A percentile compares a stretch with the other conserved stretches of the same genome.
Conservation (phyloP, 2,329 filamentous ascomycete species). For the Nothophaeocryptopus gaeumannii region DNA sequence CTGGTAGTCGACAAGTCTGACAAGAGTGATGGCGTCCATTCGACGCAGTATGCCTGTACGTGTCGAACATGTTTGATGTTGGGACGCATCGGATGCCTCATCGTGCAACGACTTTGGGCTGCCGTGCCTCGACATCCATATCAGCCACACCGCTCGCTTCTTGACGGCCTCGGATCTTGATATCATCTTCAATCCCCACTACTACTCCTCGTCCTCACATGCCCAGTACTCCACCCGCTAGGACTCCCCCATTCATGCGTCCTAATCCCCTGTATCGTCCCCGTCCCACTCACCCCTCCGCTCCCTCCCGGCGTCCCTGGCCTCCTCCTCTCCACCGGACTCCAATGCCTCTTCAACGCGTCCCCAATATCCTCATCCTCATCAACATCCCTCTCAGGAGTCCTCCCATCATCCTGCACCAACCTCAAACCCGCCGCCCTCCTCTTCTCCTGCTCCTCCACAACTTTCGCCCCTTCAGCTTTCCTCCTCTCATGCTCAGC, state of each 20-base stretch:
- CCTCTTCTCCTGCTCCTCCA: slow-evolving; percentile 31
- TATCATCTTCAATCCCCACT: no score
- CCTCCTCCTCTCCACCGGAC: slow-evolving; percentile 30
- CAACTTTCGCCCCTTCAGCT: slow-evolving; percentile 40
- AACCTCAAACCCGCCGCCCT: slow-evolving; percentile 31
- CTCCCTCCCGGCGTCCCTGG: slow-evolving; percentile 26
- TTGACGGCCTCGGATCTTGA: no score
- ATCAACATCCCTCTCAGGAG: slow-evolving; percentile 11
- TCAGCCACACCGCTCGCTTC: no score
- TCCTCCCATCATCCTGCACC: slow-evolving; percentile 20
- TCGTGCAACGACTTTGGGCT: no score
- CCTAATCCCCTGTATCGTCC: slow-evolving; percentile 28
- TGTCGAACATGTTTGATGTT: no score
- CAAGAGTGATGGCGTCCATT: no score
- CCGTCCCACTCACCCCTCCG: background rate
- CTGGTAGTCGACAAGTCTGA: no score
- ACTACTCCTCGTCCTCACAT: slow-evolving; percentile 26
- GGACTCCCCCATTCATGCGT: slow-evolving; percentile 29
- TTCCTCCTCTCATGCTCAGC: slow-evolving; percentile 66
- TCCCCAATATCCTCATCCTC: slow-evolving; percentile 30
- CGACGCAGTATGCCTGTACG: no score
- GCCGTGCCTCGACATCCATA: no score
- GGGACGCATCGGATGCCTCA: no score
- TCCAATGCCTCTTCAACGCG: slow-evolving; percentile 33
- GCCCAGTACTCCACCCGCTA: slow-evolving; percentile 10